Percentiles rank a stretch among this genome's conserved stretches.
Conservation (phyloP, 768 basidiomycete genomes). For the Tricholoma bakamatsutake region DNA sequence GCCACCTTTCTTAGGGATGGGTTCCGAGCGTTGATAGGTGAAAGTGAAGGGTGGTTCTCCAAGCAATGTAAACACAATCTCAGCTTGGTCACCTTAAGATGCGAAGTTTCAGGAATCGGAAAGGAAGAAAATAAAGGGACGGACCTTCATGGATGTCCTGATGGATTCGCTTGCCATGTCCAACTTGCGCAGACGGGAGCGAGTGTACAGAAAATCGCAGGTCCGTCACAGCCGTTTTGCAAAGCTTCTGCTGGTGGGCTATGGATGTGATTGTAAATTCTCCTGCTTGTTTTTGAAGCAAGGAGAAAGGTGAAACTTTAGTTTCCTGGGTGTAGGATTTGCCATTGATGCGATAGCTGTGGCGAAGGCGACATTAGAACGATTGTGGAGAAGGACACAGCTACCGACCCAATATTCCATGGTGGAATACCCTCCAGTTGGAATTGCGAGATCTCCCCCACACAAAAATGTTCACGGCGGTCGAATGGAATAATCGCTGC, state of each 20-base stretch:
- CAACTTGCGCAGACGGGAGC: conserved; percentile 85
- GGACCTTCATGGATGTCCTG: conserved; percentile 89
- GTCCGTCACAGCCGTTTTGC: conserved; percentile 76
- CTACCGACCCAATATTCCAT: conserved; percentile 76
- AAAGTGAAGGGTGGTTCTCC: conserved; percentile 97
- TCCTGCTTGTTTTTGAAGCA: conserved; percentile 76
- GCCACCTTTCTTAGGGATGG: conserved; percentile 58
- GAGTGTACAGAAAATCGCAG: conserved; percentile 70
- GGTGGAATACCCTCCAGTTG: conserved; percentile 91
- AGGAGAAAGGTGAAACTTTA: conserved; percentile 78
- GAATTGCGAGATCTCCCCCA: conserved; percentile 87
- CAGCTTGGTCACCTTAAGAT: conserved; percentile 77
- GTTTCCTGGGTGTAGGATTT: conserved; percentile 69
- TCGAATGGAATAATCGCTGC: conserved; percentile 88
- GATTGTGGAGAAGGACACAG: neutral
- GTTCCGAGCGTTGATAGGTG: conserved; percentile 84
- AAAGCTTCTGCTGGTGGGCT: conserved; percentile 90
- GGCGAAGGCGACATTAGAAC: conserved; percentile 7
- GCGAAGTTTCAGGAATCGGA: neutral
- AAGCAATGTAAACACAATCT: conserved; percentile 83
- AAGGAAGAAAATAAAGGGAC: conserved; percentile 9
- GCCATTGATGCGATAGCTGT: conserved; percentile 77
- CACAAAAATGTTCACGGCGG: conserved; percentile 75
- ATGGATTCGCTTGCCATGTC: conserved; percentile 72
- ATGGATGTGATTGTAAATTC: conserved; percentile 84